Evolutionary conservation across 345 rosid species (phyloP).

Genomic region (Eucalyptus paniculata): DNA sequence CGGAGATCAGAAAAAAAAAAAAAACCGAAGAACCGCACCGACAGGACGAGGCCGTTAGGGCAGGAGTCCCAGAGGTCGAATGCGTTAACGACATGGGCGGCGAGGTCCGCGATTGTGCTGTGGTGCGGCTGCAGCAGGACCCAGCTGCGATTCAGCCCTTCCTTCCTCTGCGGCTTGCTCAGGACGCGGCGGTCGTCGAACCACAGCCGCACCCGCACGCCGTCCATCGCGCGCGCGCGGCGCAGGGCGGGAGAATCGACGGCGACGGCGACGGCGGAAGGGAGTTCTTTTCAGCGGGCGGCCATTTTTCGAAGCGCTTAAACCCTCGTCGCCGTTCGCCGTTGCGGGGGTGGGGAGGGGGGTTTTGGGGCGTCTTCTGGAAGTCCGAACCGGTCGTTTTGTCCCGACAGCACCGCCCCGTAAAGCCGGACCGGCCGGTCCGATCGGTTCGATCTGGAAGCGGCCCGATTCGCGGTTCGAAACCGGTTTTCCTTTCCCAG

Average conservation of each 20-base stretch:
- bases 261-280: background rate
- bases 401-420: background rate
- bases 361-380: background rate
- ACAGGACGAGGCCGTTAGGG: conserved; percentile 67
- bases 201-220: conserved; percentile 52
- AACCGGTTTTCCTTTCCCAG: background rate
- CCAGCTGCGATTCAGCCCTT: conserved; percentile 70
- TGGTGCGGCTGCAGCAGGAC: conserved; percentile 61
- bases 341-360: background rate
- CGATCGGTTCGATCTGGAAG: background rate
- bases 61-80: conserved; percentile 55
- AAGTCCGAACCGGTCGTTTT: background rate
- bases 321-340: background rate
- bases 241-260: background rate
- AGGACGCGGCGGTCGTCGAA: conserved; percentile 37
- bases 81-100: conserved; percentile 32
- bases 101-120: conserved; percentile 54
- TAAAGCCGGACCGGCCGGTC: background rate
- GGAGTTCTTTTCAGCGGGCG: background rate
- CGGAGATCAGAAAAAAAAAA: background rate
- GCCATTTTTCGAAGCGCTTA: background rate
- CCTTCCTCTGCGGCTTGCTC: conserved; percentile 41
- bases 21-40: conserved; percentile 17
- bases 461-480: background rate
- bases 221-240: conserved; percentile 3